Evolutionary conservation across 2,329 filamentous ascomycete genomes (phyloP).

Genomic region (Lecanicillium sp.): DNA sequence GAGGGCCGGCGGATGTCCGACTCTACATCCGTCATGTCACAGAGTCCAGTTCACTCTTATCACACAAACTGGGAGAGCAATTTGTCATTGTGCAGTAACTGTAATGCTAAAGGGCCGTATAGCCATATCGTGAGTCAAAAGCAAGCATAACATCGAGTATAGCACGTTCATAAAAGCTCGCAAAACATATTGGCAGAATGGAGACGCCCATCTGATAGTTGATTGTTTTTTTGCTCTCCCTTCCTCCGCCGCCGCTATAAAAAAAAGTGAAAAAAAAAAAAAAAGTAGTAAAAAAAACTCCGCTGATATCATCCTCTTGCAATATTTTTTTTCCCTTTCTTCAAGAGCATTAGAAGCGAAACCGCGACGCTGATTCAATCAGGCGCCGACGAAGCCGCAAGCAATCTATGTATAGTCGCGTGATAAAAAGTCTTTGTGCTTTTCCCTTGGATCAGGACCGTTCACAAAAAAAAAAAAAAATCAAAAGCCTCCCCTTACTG

Average conservation of each 20-base stretch:
- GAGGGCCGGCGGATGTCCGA: no score
- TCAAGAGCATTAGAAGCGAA: constrained; percentile 27
- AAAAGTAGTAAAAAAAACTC: no score
- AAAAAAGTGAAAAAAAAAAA: no score
- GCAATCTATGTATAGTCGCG: constrained; percentile 37
- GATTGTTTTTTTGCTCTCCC: constrained; percentile 1
- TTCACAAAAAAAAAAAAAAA: constrained; percentile 22
- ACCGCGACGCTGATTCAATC: constrained; percentile 5
- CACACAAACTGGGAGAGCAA: no score
- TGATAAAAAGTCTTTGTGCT: constrained; percentile 32
- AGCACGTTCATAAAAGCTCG: no score
- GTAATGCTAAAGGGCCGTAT: no score
- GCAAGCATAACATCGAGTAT: no score
- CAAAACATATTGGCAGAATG: constrained; percentile 5
- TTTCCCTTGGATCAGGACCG: constrained; percentile 29
- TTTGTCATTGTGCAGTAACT: no score
- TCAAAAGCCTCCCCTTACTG: constrained; percentile 24
- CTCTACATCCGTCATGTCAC: no score
- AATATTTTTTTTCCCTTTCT: constrained; percentile 18
- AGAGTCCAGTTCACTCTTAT: no score
- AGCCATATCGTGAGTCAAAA: no score
- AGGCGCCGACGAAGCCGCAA: constrained; percentile 21
- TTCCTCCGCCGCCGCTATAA: background rate
- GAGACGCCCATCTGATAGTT: background rate
- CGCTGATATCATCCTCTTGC: constrained; percentile 17